Evolutionary conservation across 2,329 filamentous ascomycete species (phyloP), one percentile per base, ranked within the genome.

Genomic region (Fusarium equiseti): DNA sequence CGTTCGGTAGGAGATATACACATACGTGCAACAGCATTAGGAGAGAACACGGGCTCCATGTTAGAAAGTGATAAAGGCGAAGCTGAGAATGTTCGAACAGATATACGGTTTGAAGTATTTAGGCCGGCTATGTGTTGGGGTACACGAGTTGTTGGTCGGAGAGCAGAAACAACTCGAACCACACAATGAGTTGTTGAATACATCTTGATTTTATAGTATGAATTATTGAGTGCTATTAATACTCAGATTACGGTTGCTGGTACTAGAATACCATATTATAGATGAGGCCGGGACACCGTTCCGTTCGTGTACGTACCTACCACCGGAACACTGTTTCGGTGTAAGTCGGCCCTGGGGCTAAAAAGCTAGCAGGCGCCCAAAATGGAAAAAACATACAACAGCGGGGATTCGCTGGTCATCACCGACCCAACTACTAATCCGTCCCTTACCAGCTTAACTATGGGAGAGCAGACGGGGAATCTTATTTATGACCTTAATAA

Each of bases 11-110:
- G 43, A 5, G 10, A 8, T 6, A 18, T 18, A 10, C 9, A 66
- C 66, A 20, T 51, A 70, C 59, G 69, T 12, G 63, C 26, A 2
- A 72, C 57, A 4, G 65, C 69, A 5, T 64, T 22, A 1, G 44
- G 20, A 7, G 66, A 59, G 43, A 72, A 72, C 8, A 70, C 62
- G 3, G 44, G 31, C 8, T 72, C 53, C n/a, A 72, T 72, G 4
- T 6, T 11, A 18, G 7, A 29, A 12, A 20, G 26, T 38, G 43
- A 50, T 6, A 43, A 9, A 15, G 27, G 7, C 5, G 44, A 45
- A 9, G 20, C 9, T 7, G 50, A 50, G 16, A 50, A 27, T n/a
- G 32, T n/a, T 7, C 50, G 61, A 15, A 38, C n/a, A n/a, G 8
- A 18, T 24, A 20, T n/a, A 12, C 9, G 18, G 38, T 44, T 49